phyloP scores from a whole-genome alignment of 257 asterid species.

The Oldenlandia corymbosa region DNA sequence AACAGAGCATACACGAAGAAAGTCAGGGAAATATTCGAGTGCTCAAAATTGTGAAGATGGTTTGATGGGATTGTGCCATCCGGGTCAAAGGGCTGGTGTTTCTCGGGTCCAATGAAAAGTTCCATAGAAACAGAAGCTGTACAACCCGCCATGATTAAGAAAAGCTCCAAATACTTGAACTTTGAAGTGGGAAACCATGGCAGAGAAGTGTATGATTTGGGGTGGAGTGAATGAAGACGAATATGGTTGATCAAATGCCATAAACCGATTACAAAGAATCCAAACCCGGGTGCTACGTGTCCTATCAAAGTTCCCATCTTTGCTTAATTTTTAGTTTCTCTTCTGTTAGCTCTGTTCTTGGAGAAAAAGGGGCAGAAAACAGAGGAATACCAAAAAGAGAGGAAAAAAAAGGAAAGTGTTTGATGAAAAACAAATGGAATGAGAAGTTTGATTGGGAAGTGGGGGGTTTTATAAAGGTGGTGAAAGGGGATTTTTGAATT shows the following conservation, averaged over 20 bases:
- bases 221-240: constrained; percentile 50
- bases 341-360: neutral
- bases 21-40: constrained; percentile 63
- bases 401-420: neutral
- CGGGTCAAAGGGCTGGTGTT: constrained; percentile 41
- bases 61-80: constrained; percentile 50
- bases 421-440: too few relatives aligned
- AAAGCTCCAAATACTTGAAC: constrained; percentile 46
- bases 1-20: constrained; percentile 57
- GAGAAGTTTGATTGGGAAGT: too few relatives aligned
- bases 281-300: constrained; percentile 65
- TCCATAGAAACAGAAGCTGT: constrained; percentile 41
- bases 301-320: constrained; percentile 59
- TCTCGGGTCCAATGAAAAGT: constrained; percentile 38
- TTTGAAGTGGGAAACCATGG: constrained; percentile 70
- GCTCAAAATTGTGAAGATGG: constrained; percentile 64
- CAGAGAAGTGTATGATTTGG: constrained; percentile 44
- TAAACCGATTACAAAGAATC: constrained; percentile 54
- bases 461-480: too few relatives aligned
- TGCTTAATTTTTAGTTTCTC: neutral
- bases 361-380: neutral
- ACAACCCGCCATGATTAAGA: constrained; percentile 40
- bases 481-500: constrained; percentile 7
- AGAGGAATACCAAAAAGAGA: neutral
- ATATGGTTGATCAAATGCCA: constrained; percentile 74